A percentile compares a stretch with the other conserved stretches of the same genome.
Conservation (phyloP, 176 grass and related monocot genomes). For the Oryza longistaminata region DNA sequence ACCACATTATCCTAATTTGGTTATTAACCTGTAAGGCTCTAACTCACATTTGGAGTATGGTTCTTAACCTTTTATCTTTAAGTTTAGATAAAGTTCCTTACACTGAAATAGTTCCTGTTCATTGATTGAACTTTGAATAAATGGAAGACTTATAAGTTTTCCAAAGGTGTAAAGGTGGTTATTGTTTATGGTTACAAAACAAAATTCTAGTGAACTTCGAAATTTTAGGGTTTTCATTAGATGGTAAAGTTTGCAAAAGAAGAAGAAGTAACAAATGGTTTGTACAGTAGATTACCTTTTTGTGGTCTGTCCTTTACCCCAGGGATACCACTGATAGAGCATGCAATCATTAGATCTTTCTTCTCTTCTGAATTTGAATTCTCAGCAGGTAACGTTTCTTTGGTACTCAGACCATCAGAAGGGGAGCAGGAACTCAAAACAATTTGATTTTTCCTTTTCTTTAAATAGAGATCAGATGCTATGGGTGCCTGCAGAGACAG, state of each 20-base stretch:
- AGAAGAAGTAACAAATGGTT: not conserved
- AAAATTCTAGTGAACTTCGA: slow-evolving; percentile 2
- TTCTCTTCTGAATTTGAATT: slow-evolving; percentile 66
- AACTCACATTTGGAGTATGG: not conserved
- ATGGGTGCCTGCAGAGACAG: slow-evolving; percentile 30
- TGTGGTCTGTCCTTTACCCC: slow-evolving; percentile 42
- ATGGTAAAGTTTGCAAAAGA: not conserved
- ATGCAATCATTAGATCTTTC: slow-evolving; percentile 55
- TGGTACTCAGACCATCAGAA: slow-evolving; percentile 55
- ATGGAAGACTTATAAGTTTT: not conserved
- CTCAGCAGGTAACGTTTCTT: slow-evolving; percentile 44
- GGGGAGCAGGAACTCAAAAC: slow-evolving; percentile 54
- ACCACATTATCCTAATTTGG: not conserved
- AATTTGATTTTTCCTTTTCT: slow-evolving; percentile 91
- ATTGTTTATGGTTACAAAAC: not conserved
- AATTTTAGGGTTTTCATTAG: slow-evolving; percentile 10
- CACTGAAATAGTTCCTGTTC: not conserved
- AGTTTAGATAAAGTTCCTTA: slow-evolving; percentile 5
- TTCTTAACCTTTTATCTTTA: slow-evolving; percentile 3
- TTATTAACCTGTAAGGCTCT: not conserved
- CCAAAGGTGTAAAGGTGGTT: not conserved
- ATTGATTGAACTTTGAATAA: not conserved
- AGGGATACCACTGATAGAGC: slow-evolving; percentile 36
- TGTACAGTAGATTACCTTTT: slow-evolving; percentile 64
- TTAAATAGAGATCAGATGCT: slow-evolving; percentile 75